Evolutionary conservation across 2,329 filamentous ascomycete genomes (phyloP).

Genomic region (Drechslerella stenobrocha): DNA sequence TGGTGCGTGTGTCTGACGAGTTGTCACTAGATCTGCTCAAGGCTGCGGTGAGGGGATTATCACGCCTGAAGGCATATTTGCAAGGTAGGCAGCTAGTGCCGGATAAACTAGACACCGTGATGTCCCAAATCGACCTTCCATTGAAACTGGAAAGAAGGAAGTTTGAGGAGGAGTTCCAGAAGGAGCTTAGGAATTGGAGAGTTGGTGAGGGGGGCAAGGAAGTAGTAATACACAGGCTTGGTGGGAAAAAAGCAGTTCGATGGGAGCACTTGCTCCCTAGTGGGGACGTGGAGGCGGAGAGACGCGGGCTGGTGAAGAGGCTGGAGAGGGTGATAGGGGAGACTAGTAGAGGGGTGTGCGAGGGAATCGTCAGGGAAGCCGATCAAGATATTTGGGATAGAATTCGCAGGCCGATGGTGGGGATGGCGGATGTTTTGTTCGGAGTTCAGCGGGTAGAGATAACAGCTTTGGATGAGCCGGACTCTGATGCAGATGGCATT

Average conservation of each 20-base stretch:
- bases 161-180: slow-evolving; percentile 16
- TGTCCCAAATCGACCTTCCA: slow-evolving; percentile 22
- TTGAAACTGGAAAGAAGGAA: slow-evolving; percentile 17
- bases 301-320: slow-evolving; percentile 3
- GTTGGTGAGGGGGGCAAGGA: slow-evolving; percentile 3
- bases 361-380: slow-evolving; percentile 24
- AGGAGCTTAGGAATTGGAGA: slow-evolving; percentile 30
- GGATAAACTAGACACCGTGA: slow-evolving; percentile 30
- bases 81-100: neutral
- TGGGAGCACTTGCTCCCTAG: slow-evolving; percentile 31
- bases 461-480: neutral
- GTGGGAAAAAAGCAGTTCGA: slow-evolving; percentile 11
- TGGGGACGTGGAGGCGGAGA: slow-evolving; percentile 4
- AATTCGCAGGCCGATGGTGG: slow-evolving; percentile 11
- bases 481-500: neutral
- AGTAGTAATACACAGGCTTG: slow-evolving; percentile 9
- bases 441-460: neutral
- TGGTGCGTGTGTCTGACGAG: slow-evolving; percentile 19
- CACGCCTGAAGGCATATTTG: slow-evolving; percentile 21
- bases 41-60: slow-evolving; percentile 17
- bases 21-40: slow-evolving; percentile 25
- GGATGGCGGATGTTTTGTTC: slow-evolving; percentile 18
- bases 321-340: slow-evolving; percentile 7
- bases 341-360: slow-evolving; percentile 25
- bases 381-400: slow-evolving; percentile 11